phyloP scores from a whole-genome alignment of 805 yeast species.

The Allodekkera sacchari region DNA sequence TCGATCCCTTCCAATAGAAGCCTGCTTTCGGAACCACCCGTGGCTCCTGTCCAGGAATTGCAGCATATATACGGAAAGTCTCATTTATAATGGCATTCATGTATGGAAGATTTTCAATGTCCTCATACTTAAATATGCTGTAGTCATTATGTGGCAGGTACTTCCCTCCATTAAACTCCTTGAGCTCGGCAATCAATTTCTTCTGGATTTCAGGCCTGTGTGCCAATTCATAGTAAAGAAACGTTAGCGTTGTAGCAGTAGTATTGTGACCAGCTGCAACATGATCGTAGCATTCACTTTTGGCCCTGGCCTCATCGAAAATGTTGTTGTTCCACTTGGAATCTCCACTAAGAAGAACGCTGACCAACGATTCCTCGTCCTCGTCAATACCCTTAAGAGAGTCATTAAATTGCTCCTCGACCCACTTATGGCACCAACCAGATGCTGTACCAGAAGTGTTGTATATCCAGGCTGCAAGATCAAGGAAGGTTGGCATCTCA shows the following conservation, averaged over 20 bases:
- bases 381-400: slow-evolving; percentile 10
- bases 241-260: slow-evolving; percentile 58
- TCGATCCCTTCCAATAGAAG: slow-evolving; percentile 18
- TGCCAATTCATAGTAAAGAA: slow-evolving; percentile 50
- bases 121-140: slow-evolving; percentile 25
- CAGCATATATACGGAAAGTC: slow-evolving; percentile 52
- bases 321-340: slow-evolving; percentile 6
- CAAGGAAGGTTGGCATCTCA: slow-evolving; percentile 45
- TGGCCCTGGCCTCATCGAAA: slow-evolving; percentile 22
- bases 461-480: slow-evolving; percentile 35
- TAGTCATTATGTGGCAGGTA: slow-evolving; percentile 11
- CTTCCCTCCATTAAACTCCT: slow-evolving; percentile 15
- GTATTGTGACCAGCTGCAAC: slow-evolving; percentile 76
- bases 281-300: slow-evolving; percentile 52
- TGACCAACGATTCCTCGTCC: slow-evolving; percentile 16
- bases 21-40: slow-evolving; percentile 35
- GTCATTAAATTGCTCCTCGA: slow-evolving; percentile 21
- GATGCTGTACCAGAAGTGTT: slow-evolving; percentile 30
- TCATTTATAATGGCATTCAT: slow-evolving; percentile 58
- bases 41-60: slow-evolving; percentile 72
- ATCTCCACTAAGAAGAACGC: slow-evolving; percentile 12
- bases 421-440: slow-evolving; percentile 37
- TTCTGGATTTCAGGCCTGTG: slow-evolving; percentile 39
- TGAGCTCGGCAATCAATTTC: slow-evolving; percentile 36
- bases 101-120: slow-evolving; percentile 46